Percentiles rank a stretch among this genome's conserved stretches.
phyloP scores from a whole-genome alignment of 2,329 filamentous ascomycete genomes.

The Fusarium sp. region DNA sequence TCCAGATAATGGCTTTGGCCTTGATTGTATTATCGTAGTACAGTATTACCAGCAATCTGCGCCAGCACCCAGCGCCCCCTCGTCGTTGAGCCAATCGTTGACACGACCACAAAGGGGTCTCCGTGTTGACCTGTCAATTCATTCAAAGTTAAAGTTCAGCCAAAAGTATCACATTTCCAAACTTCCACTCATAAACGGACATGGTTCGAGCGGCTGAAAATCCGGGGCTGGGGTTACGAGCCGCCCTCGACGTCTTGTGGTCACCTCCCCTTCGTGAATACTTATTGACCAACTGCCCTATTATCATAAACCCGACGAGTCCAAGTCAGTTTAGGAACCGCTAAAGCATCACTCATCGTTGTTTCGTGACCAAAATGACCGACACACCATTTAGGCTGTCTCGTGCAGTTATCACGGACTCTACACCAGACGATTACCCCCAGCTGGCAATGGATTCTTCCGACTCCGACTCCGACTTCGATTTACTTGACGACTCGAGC shows the following conservation, averaged over 20 bases:
- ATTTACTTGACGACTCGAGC: constrained; percentile 1
- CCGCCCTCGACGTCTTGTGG: not conserved
- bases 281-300: not conserved
- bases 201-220: not conserved
- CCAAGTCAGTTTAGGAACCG: not conserved
- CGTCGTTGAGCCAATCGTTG: not conserved
- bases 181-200: not conserved
- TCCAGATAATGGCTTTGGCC: not conserved
- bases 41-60: not conserved
- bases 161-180: not conserved
- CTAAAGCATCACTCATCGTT: not conserved
- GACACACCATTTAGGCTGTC: not conserved
- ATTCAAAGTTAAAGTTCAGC: not conserved
- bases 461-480: not conserved
- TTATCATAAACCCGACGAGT: not conserved
- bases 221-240: not conserved
- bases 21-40: not conserved
- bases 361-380: not conserved
- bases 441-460: not conserved
- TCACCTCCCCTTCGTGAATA: not conserved
- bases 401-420: not conserved
- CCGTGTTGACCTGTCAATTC: not conserved
- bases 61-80: not conserved
- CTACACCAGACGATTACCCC: not conserved
- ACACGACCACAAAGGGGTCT: not conserved